Evolutionary conservation across 1,284 basidiomycete species (phyloP), one percentile per base, ranked within the genome.

Genomic region (Trametes sp.): DNA sequence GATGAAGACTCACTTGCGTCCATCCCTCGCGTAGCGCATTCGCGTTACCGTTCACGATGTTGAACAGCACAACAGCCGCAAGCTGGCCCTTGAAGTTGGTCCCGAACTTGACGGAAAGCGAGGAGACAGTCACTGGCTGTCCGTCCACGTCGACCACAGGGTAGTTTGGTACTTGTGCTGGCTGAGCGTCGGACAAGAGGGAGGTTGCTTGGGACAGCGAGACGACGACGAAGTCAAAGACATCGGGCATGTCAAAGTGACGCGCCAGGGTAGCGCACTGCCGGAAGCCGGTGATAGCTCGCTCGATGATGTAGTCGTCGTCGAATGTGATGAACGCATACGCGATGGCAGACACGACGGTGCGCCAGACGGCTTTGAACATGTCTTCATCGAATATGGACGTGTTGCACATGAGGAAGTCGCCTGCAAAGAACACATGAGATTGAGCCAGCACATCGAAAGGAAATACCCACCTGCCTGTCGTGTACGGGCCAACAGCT

Each of bases 31-130:
- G 87, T 58, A 99, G 87, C 5, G 95, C 92, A 69, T 95, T 93
- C n/a, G 94, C 95, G 75, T 98, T 96, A 9, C 96, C 94, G 71
- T 98, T 98, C 19, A 98, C 95, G 58, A 99, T 98, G 62, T 96
- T 98, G 80, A 99, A 99, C 35, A 99, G 78, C 4, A 99, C 95
- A 11, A 99, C 97, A 13, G 97, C 96, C 53, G 98, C 98, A 23
- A 99, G 82, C 73, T 99, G 98, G 9, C 94, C 93, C 75, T 96
- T 95, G 80, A 98, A 94, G 76, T 96, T 96, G 53, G 92, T 94
- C 42, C 98, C 98, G 72, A 99, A 99, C 67, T 89, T 91, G 58
- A 98, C 90, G 0, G 97, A 96, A 53, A 99, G 78, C 11, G 93
- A 92, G 3, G 96, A 98, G 24, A 99, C 92, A 0, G 95, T 98